A percentile compares a stretch with the other conserved stretches of the same genome.
phyloP scores from a whole-genome alignment of 192 early-diverging fungal species.

The Pilobolus umbonatus region DNA sequence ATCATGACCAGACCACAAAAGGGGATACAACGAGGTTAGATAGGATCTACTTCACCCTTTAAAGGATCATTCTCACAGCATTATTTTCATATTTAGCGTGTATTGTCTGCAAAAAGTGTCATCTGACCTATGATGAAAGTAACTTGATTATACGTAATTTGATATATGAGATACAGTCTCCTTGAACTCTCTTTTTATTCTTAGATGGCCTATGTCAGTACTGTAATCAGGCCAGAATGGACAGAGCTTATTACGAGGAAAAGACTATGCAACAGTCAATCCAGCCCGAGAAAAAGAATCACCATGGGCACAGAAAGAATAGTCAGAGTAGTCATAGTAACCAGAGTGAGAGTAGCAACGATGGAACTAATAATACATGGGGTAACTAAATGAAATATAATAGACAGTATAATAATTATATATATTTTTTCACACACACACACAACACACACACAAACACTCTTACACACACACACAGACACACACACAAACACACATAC shows the following conservation, averaged over 20 bases:
- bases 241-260: too few species aligned
- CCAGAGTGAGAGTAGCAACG: conserved; percentile 1
- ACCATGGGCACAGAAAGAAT: not conserved
- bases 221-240: too few species aligned
- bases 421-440: too few species aligned
- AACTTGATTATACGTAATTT: too few species aligned
- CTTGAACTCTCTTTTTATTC: not conserved
- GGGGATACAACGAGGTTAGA: too few species aligned
- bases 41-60: not conserved
- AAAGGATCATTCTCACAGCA: not conserved
- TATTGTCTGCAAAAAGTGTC: conserved; percentile 88
- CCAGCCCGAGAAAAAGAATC: too few species aligned
- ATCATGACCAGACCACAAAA: too few species aligned
- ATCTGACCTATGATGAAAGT: conserved; percentile 94
- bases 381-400: not conserved
- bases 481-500: not conserved
- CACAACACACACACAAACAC: too few species aligned
- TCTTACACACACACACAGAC: conserved; percentile 3
- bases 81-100: conserved; percentile 61
- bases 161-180: too few species aligned
- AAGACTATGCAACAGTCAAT: too few species aligned
- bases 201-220: conserved; percentile 79
- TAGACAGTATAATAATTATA: too few species aligned
- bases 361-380: not conserved
- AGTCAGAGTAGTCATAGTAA: conserved; percentile 6